Conservation (phyloP, 2,329 filamentous ascomycete species). For the Lachnellula hyalina region DNA sequence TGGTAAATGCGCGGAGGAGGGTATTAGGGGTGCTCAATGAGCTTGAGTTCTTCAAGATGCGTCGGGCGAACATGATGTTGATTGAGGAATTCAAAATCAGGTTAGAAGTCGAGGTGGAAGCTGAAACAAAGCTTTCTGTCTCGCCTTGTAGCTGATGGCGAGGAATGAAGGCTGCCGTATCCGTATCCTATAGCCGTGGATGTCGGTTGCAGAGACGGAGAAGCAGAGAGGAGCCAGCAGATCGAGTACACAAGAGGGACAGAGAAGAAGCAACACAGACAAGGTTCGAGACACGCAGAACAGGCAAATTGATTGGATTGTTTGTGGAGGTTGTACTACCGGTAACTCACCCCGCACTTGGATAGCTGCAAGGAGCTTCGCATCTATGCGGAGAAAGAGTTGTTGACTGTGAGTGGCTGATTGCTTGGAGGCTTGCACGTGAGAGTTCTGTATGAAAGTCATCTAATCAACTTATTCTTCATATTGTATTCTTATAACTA, state of each 20-base stretch:
- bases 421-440: not conserved
- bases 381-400: not conserved
- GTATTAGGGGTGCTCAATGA: slow-evolving; percentile 38
- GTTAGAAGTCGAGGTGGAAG: too few species aligned
- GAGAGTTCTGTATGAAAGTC: not conserved
- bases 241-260: not conserved
- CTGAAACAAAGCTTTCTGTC: too few species aligned
- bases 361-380: not conserved
- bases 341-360: slow-evolving; percentile 19
- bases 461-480: too few species aligned
- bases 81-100: slow-evolving; percentile 28
- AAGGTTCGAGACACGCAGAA: not conserved
- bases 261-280: not conserved
- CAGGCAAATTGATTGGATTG: slow-evolving; percentile 3
- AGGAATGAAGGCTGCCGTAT: not conserved
- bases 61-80: slow-evolving; percentile 24
- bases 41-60: slow-evolving; percentile 11
- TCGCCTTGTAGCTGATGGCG: too few species aligned
- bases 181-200: not conserved
- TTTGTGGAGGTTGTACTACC: not conserved
- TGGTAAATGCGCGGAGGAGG: slow-evolving; percentile 40
- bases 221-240: not conserved
- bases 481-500: too few species aligned
- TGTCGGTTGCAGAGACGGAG: not conserved
- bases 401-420: slow-evolving; percentile 7